Evolutionary conservation across 208 protist genomes (phyloP).

Genomic region (Acanthamoeba culbertsoni): DNA sequence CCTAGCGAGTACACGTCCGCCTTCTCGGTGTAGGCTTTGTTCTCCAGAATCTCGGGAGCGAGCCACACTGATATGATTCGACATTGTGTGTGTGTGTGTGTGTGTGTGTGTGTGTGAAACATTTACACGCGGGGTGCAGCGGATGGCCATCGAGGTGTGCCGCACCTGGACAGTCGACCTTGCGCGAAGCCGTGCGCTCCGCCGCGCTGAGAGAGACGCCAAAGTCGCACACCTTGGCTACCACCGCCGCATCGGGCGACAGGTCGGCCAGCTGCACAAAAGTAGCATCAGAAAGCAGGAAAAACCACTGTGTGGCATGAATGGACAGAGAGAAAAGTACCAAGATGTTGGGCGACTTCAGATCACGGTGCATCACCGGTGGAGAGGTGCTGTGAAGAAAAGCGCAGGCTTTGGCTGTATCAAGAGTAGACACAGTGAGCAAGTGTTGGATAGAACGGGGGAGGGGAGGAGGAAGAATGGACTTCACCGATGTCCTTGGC

Average conservation of each 20-base stretch:
- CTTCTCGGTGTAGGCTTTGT: background rate
- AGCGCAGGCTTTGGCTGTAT: conserved; percentile 2
- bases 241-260: background rate
- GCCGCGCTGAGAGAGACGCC: background rate
- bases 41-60: conserved; percentile 10
- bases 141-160: background rate
- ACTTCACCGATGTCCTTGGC: conserved; percentile 27
- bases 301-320: background rate
- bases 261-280: background rate
- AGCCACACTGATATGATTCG: too few relatives aligned
- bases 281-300: background rate
- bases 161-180: conserved; percentile 35
- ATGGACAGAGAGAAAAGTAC: background rate
- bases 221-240: conserved; percentile 45
- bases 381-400: background rate
- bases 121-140: background rate
- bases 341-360: conserved; percentile 29
- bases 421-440: background rate
- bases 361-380: conserved; percentile 10
- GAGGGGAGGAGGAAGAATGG: too few relatives aligned
- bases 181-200: background rate
- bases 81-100: too few relatives aligned
- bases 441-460: too few relatives aligned
- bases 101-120: background rate
- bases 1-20: conserved; percentile 7